Evolutionary conservation across 2,329 filamentous ascomycete species (phyloP).

Genomic region (Fusarium kyushuense): DNA sequence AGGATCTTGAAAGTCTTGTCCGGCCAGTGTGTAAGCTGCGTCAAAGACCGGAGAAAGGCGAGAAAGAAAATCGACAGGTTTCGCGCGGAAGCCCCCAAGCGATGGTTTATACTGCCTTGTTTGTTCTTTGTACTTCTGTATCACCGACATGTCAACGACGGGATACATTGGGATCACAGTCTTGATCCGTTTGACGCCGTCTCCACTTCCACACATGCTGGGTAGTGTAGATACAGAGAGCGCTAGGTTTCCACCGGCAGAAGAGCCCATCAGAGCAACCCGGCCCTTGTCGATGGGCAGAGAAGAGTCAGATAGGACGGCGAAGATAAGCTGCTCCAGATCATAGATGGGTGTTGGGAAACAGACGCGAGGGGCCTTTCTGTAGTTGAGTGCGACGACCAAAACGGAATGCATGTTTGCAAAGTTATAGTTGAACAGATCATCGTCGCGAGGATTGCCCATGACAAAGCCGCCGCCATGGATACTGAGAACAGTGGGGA

Average conservation of each 20-base stretch:
- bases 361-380: slow-evolving; percentile 8
- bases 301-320: slow-evolving; percentile 3
- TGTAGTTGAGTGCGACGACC: slow-evolving; percentile 27
- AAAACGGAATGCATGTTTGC: slow-evolving; percentile 25
- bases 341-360: slow-evolving; percentile 26
- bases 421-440: slow-evolving; percentile 14
- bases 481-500: slow-evolving; percentile 11
- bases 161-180: slow-evolving; percentile 13
- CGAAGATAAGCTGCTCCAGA: slow-evolving; percentile 21
- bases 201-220: slow-evolving; percentile 28
- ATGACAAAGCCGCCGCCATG: slow-evolving; percentile 31
- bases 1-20: slow-evolving; percentile 20
- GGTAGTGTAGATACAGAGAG: slow-evolving; percentile 22
- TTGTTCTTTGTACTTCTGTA: slow-evolving; percentile 13
- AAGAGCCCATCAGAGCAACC: slow-evolving; percentile 15
- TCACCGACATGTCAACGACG: slow-evolving; percentile 12
- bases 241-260: slow-evolving; percentile 20
- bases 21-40: slow-evolving; percentile 6
- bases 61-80: slow-evolving; percentile 9
- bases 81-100: slow-evolving; percentile 14
- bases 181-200: slow-evolving; percentile 18
- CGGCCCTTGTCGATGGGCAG: slow-evolving; percentile 18
- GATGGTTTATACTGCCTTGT: slow-evolving; percentile 22
- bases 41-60: slow-evolving; percentile 20
- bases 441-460: slow-evolving; percentile 21